Percentiles rank a stretch among this genome's conserved stretches.
Conservation (phyloP, 2,329 filamentous ascomycete species). For the Zymoseptoria tritici region DNA sequence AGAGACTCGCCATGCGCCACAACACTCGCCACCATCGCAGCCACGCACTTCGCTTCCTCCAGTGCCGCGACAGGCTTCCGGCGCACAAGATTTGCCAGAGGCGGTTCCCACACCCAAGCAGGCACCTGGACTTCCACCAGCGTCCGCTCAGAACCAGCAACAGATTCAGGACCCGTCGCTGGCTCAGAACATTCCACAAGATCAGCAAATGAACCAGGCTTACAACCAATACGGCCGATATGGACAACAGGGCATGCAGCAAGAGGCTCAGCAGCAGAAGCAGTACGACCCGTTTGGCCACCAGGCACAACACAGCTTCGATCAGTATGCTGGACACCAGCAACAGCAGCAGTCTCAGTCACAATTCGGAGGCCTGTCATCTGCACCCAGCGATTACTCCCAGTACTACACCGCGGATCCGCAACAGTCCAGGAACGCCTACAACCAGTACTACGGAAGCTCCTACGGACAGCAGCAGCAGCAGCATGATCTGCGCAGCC, state of each 20-base stretch:
- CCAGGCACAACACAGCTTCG: constrained; percentile 51
- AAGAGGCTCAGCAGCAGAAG: constrained; percentile 55
- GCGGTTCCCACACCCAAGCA: constrained; percentile 48
- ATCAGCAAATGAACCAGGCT: constrained; percentile 37
- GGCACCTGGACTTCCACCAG: constrained; percentile 55
- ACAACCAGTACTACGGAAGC: constrained; percentile 57
- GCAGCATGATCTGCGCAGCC: constrained; percentile 14
- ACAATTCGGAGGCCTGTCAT: constrained; percentile 61
- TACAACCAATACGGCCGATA: constrained; percentile 65
- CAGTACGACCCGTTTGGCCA: constrained; percentile 76
- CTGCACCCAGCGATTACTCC: constrained; percentile 70
- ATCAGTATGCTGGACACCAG: constrained; percentile 42
- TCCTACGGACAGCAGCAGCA: constrained; percentile 44
- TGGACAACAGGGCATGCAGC: constrained; percentile 47
- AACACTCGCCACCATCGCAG: constrained; percentile 80
- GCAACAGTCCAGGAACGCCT: constrained; percentile 64
- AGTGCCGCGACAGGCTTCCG: constrained; percentile 42
- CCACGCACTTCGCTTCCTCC: constrained; percentile 84
- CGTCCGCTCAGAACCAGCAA: constrained; percentile 46
- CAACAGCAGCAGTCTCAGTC: constrained; percentile 52
- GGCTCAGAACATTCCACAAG: constrained; percentile 48
- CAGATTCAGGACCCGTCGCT: constrained; percentile 35
- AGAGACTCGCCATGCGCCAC: constrained; percentile 89
- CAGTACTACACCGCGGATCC: constrained; percentile 77
- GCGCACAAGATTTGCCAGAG: constrained; percentile 36